phyloP scores from a whole-genome alignment of 495 filamentous ascomycete species.

The Hypoxylon crocopeplum region DNA sequence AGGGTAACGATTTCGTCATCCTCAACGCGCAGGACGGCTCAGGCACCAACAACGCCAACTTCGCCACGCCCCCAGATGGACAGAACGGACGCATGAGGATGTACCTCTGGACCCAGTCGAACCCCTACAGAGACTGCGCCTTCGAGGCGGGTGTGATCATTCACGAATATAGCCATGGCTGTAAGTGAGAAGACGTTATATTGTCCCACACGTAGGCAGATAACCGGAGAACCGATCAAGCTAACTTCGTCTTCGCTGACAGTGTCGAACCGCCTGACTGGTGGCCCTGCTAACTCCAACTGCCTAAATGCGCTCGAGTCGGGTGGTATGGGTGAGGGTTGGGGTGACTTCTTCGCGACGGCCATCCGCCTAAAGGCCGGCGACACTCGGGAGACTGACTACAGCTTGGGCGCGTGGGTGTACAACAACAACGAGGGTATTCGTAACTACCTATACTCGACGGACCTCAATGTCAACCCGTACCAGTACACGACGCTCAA shows the following conservation, averaged over 20 bases:
- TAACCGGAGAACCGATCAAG: background rate
- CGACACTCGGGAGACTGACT: slow-evolving; percentile 55
- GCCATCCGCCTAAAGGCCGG: slow-evolving; percentile 56
- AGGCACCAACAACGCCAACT: slow-evolving; percentile 58
- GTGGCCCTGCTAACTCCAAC: slow-evolving; percentile 56
- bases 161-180: slow-evolving; percentile 53
- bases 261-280: slow-evolving; percentile 63
- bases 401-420: slow-evolving; percentile 55
- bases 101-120: slow-evolving; percentile 53
- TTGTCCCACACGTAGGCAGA: background rate
- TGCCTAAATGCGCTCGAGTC: slow-evolving; percentile 54
- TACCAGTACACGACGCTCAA: slow-evolving; percentile 54
- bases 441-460: slow-evolving; percentile 59
- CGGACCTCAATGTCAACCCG: slow-evolving; percentile 53
- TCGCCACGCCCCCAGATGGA: slow-evolving; percentile 60
- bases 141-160: slow-evolving; percentile 58
- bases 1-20: slow-evolving; percentile 57
- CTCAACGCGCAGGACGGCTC: slow-evolving; percentile 62
- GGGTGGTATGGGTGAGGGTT: slow-evolving; percentile 63
- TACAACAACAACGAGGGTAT: slow-evolving; percentile 50
- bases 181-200: slow-evolving; percentile 36
- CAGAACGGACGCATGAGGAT: slow-evolving; percentile 57
- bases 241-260: slow-evolving; percentile 11
- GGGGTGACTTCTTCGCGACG: slow-evolving; percentile 61
- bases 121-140: slow-evolving; percentile 52